These are phyloP conservation scores for Peterozyma toletana DNA, from an alignment of 805 yeast genomes.

Conservation along the genomic window DNA sequence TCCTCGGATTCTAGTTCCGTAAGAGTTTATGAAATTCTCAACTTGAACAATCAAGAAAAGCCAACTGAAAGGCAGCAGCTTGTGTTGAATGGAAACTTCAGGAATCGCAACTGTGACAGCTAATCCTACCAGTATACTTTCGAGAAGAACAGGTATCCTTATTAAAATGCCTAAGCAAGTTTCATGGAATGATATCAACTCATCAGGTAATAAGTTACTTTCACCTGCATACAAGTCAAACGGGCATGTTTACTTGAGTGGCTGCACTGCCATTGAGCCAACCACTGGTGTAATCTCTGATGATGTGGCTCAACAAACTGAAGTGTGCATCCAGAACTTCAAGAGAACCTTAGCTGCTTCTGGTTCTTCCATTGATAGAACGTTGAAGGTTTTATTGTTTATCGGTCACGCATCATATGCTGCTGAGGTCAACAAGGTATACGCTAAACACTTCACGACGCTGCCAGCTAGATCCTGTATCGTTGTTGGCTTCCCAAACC, in stretches of 20 bases:
- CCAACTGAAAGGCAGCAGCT: no score
- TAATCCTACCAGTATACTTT: no score
- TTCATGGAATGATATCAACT: constrained; percentile 27
- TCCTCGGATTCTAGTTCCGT: no score
- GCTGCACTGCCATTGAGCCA: constrained; percentile 32
- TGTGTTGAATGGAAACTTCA: no score
- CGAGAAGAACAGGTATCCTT: no score
- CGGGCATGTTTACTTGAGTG: constrained; percentile 42
- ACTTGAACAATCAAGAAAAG: no score
- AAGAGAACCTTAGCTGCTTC: constrained; percentile 26
- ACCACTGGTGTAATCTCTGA: constrained; percentile 28
- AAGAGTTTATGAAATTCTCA: no score
- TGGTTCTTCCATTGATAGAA: constrained; percentile 32
- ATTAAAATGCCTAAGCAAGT: constrained; percentile 20
- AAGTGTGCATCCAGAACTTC: constrained; percentile 28
- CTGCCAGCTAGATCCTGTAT: constrained; percentile 40
- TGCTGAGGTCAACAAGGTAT: constrained; percentile 30
- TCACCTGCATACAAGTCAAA: constrained; percentile 34
- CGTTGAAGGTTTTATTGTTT: constrained; percentile 36
- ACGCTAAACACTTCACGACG: constrained; percentile 31
- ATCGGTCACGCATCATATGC: constrained; percentile 31
- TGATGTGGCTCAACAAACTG: constrained; percentile 31
- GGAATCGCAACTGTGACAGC: no score
- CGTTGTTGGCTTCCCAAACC: constrained; percentile 39
- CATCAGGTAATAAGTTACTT: constrained; percentile 21